Conservation (phyloP, 345 rosid species). For the Sisymbrium altissimum region DNA sequence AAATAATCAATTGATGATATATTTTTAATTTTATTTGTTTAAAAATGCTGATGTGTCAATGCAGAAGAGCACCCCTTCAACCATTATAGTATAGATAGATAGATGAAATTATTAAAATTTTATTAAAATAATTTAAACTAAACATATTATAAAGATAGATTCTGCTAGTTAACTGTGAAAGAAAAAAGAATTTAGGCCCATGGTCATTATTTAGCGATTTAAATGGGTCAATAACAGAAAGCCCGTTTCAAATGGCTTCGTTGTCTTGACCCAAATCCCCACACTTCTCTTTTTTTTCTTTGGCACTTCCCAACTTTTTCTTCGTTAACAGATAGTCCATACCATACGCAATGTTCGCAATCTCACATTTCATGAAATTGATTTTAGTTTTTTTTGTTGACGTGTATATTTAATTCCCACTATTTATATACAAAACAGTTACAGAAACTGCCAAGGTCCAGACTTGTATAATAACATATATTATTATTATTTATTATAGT, state of each 20-base stretch:
- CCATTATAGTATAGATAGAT: no score
- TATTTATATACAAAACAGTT: neutral
- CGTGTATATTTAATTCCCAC: neutral
- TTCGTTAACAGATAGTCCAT: neutral
- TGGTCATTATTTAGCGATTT: neutral
- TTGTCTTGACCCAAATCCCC: neutral
- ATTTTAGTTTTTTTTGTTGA: neutral
- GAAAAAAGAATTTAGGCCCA: no score
- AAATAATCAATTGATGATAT: no score
- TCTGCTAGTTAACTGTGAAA: no score
- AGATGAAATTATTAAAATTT: no score
- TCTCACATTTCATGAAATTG: neutral
- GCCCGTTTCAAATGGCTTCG: neutral
- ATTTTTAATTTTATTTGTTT: no score
- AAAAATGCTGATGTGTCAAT: no score
- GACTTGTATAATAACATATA: neutral
- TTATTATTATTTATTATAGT: neutral
- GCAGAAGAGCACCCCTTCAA: no score
- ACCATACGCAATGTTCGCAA: neutral
- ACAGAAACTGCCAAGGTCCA: neutral
- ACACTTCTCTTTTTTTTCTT: neutral
- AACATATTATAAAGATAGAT: no score
- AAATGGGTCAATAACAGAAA: neutral
- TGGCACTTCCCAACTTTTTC: neutral
- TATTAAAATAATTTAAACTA: no score